Conservation (phyloP, 495 filamentous ascomycete genomes). For the Penicillium parvum region DNA sequence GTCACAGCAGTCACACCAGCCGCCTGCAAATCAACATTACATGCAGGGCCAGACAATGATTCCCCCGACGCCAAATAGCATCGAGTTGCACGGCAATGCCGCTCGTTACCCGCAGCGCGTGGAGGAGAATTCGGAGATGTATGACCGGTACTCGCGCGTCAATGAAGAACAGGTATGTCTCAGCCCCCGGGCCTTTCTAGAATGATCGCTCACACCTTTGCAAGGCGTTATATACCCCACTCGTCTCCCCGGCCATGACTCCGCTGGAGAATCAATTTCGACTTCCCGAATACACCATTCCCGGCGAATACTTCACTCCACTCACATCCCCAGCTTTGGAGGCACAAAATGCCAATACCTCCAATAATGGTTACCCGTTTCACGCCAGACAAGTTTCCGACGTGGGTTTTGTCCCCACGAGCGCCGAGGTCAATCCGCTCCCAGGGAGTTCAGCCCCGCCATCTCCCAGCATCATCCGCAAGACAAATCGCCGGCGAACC, state of each 20-base stretch:
- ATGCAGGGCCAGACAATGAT: conserved; percentile 60
- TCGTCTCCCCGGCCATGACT: conserved; percentile 92
- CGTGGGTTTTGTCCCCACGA: conserved; percentile 43
- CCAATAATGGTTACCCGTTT: conserved; percentile 30
- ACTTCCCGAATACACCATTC: conserved; percentile 74
- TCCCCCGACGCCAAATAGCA: conserved; percentile 89
- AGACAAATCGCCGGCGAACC: conserved; percentile 32
- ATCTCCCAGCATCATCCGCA: conserved; percentile 30
- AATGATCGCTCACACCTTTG: neutral
- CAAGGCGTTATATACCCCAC: conserved; percentile 82
- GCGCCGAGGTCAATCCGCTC: conserved; percentile 43
- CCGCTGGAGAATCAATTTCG: conserved; percentile 82
- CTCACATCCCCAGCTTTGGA: conserved; percentile 88
- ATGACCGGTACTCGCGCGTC: conserved; percentile 67
- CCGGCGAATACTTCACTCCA: conserved; percentile 90
- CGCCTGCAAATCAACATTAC: conserved; percentile 46
- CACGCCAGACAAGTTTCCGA: conserved; percentile 35
- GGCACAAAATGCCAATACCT: conserved; percentile 59
- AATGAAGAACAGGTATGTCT: conserved; percentile 72
- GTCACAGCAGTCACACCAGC: no score
- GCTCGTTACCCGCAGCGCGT: conserved; percentile 57
- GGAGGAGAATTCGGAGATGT: conserved; percentile 60
- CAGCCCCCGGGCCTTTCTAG: neutral
- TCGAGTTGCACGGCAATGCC: conserved; percentile 74
- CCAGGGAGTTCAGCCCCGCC: conserved; percentile 31